A percentile compares a stretch with the other conserved stretches of the same genome.
Evolutionary conservation across 2,329 filamentous ascomycete genomes (phyloP).

Genomic region (Talaromyces pinophilus): DNA sequence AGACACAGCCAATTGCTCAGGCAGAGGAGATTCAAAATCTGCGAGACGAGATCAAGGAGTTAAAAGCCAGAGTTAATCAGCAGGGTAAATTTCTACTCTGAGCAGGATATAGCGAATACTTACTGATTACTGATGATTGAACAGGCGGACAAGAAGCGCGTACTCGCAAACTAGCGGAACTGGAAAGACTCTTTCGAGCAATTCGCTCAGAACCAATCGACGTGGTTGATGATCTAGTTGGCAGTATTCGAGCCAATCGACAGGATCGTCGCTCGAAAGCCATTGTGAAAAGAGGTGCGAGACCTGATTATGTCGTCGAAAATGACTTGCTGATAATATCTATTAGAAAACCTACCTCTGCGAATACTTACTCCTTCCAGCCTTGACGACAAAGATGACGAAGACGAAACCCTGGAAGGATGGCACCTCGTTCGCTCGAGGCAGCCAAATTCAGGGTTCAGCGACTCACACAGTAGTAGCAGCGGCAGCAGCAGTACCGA

Average conservation of each 20-base stretch:
- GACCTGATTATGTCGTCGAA: not conserved
- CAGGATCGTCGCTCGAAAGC: not conserved
- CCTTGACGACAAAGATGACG: constrained; percentile 6
- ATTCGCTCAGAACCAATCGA: constrained; percentile 37
- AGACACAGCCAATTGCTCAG: constrained; percentile 38
- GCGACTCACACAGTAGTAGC: constrained; percentile 20
- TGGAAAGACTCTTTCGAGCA: constrained; percentile 38
- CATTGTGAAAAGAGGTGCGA: not conserved
- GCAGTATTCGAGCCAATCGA: constrained; percentile 33
- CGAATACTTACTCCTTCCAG: constrained; percentile 17
- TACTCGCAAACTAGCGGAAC: constrained; percentile 33
- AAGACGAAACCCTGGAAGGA: not conserved
- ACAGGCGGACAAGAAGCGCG: constrained; percentile 26
- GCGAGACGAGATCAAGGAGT: constrained; percentile 37
- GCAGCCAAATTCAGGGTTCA: not conserved
- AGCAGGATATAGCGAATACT: constrained; percentile 15
- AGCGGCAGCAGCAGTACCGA: constrained; percentile 23
- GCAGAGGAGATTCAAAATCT: constrained; percentile 41
- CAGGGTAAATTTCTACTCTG: constrained; percentile 27
- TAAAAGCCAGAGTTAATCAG: constrained; percentile 32
- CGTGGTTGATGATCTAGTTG: constrained; percentile 36
- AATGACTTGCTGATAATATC: not conserved
- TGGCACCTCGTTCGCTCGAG: constrained; percentile 14
- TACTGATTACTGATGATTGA: constrained; percentile 20
- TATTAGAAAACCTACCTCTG: constrained; percentile 7